Evolutionary conservation across 768 basidiomycete genomes (phyloP), one percentile per base, ranked within the genome.

Genomic region (Boletus coccyginus): DNA sequence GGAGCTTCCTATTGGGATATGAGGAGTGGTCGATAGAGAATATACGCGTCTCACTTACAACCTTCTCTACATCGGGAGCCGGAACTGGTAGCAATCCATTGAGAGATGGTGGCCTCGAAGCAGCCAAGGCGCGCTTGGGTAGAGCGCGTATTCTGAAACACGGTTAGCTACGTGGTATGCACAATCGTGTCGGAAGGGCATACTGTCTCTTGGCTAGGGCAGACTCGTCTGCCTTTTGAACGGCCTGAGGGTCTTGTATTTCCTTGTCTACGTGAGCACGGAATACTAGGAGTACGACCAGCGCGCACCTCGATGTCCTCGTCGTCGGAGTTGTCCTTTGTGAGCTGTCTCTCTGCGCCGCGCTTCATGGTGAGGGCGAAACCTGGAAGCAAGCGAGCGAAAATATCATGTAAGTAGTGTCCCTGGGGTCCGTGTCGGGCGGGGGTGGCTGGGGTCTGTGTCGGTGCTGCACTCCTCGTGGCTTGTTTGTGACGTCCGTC

Each of bases 261-360:
- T 82, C 79, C 82, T 83, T 61, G 53, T 43, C 13, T 16, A 16
- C 3, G 41, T 67, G 51, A 69, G 61, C 27, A 14, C 7, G 33
- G 29, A 27, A 16, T 29, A n/a, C 41, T 2, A 24, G 4, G 14
- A 7, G 5, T 13, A 35, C 3, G 44, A 19, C 3, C 3, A 8
- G 27, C 10, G 39, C 64, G 29, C 16, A 74, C 71, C 68, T 74
- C 63, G n/a, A 71, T 64, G 6, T 76, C 75, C 17, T 70, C 73
- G 17, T 73, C 75, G 27, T 75, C 77, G 19, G 48, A 65, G 29
- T 73, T 76, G 56, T 85, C 86, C 63, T 83, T 89, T 12, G 78
- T 76, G 35, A 92, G 66, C 62, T 92, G 87, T 57, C 73, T 81
- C 50, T 91, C 90, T 67, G 90, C 90, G 53, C 78, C 80, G 68